Base-by-base conservation (phyloP, 768 basidiomycete genomes). In the Psilocybe azurescens region DNA sequence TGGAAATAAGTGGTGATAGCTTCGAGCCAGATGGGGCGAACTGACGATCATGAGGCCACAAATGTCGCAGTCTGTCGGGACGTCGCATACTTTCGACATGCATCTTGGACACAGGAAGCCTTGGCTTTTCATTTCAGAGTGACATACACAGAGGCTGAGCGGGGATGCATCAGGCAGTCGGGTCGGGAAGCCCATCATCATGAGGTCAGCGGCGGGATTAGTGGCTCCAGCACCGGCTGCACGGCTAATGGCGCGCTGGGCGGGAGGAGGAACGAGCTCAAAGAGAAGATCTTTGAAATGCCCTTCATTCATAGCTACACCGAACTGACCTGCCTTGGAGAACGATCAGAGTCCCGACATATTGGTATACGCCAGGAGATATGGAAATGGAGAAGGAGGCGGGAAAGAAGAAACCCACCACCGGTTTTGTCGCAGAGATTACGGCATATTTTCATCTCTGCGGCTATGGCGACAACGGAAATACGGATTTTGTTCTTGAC, bases 151-250 rank as follows among this genome's bases (percentile, higher is more conserved):
- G 18, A 99, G 80, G 57, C 90, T 90, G 7, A 89, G 89, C 36
- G 89, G 89, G 3, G 90, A 91, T 9, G 87, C 87, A 67, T 93
- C 90, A 0, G 96, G 93, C 5, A 97, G 81, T 16, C 95, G 88
- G 14, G 92, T 94, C 1, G 97, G 97, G 76, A 99, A 99, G 8
- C 97, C 97, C 94, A 99, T 99, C 85, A 97, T 92, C 92, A 99
- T 97, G 56, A 99, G 80, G 77, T 99, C 97, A 0, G 93, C 89
- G 0, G 89, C 85, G 20, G 86, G 85, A 64, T 89, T 90, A 10
- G 79, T 75, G 5, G 68, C 61, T 13, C 63, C 66, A 53, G 78
- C 79, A 0, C 81, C 83, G 3, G 71, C 67, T 16, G 79, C 70
- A 30, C 86, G 82, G 5, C 81, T 72, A 20, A 86, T 65, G 3